phyloP scores from a whole-genome alignment of 192 early-diverging fungal species.

The Umbelopsis isabellina region DNA sequence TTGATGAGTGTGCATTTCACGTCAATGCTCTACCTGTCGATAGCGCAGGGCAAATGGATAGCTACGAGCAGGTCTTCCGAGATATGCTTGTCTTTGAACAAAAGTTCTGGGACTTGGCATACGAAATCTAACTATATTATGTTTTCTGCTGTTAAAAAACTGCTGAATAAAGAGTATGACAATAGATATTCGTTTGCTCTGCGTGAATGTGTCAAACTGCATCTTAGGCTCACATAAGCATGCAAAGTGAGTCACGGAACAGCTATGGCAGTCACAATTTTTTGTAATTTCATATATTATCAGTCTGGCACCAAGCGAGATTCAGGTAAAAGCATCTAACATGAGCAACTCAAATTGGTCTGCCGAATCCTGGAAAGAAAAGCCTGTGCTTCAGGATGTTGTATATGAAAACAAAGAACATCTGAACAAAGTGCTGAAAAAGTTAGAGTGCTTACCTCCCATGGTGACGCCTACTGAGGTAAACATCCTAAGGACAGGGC shows the following conservation, averaged over 20 bases:
- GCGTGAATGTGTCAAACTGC: no score
- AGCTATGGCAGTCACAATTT: no score
- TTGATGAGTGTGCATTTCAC: slow-evolving; percentile 20
- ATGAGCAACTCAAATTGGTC: slow-evolving; percentile 53
- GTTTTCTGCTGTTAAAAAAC: no score
- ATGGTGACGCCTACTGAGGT: slow-evolving; percentile 89
- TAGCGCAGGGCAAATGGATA: background rate
- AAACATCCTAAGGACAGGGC: background rate
- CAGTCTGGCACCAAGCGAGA: no score
- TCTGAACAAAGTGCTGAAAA: slow-evolving; percentile 69
- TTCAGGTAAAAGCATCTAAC: background rate
- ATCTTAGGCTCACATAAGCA: no score
- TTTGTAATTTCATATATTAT: no score
- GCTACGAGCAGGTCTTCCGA: slow-evolving; percentile 15
- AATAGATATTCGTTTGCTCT: no score
- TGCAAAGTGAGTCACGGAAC: no score
- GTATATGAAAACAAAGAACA: slow-evolving; percentile 78
- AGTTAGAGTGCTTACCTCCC: slow-evolving; percentile 83
- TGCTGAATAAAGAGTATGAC: no score
- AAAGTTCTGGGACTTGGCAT: slow-evolving; percentile 31
- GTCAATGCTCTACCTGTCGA: background rate
- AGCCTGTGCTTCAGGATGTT: slow-evolving; percentile 88
- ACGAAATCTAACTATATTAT: background rate
- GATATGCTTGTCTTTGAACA: slow-evolving; percentile 29
- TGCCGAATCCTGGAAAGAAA: slow-evolving; percentile 71